These are phyloP conservation scores for Kwoniella bestiolae DNA, from an alignment of 768 basidiomycete species.

Conservation along the genomic window DNA sequence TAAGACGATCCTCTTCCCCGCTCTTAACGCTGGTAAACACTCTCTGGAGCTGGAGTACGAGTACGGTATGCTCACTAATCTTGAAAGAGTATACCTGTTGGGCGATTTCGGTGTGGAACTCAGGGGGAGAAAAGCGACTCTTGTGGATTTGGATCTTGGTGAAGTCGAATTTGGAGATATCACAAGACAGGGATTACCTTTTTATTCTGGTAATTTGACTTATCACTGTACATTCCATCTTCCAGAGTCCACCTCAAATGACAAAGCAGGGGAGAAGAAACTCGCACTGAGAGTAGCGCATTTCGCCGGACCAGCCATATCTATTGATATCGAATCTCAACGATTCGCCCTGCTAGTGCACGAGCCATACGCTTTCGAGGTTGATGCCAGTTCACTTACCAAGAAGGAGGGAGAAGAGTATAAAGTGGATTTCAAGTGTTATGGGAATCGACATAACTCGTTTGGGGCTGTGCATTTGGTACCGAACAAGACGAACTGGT, in stretches of 20 bases:
- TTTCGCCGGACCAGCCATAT: constrained; percentile 34
- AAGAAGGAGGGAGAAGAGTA: constrained; percentile 21
- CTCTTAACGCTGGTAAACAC: constrained; percentile 28
- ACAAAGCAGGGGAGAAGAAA: not conserved
- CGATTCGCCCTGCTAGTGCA: constrained; percentile 18
- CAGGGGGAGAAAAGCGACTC: constrained; percentile 18
- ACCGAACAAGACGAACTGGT: constrained; percentile 39
- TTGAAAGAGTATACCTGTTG: constrained; percentile 40
- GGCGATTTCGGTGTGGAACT: constrained; percentile 43
- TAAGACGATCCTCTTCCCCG: constrained; percentile 24
- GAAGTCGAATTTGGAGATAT: constrained; percentile 36
- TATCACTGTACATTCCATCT: constrained; percentile 31
- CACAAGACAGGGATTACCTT: constrained; percentile 39
- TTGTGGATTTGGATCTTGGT: constrained; percentile 24
- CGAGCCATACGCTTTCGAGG: constrained; percentile 30
- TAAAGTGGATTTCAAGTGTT: constrained; percentile 34
- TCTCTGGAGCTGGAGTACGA: constrained; percentile 24
- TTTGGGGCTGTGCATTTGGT: constrained; percentile 43
- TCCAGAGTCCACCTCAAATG: not conserved
- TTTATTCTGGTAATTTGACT: constrained; percentile 42
- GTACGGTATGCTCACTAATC: constrained; percentile 31
- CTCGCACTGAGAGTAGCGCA: constrained; percentile 29
- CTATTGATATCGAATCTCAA: constrained; percentile 29
- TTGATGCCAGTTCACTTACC: too few relatives aligned
- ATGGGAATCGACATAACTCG: constrained; percentile 45